Percentiles rank a stretch among this genome's conserved stretches.
phyloP scores from a whole-genome alignment of 2,329 filamentous ascomycete species.

The Lachnellula occidentalis region DNA sequence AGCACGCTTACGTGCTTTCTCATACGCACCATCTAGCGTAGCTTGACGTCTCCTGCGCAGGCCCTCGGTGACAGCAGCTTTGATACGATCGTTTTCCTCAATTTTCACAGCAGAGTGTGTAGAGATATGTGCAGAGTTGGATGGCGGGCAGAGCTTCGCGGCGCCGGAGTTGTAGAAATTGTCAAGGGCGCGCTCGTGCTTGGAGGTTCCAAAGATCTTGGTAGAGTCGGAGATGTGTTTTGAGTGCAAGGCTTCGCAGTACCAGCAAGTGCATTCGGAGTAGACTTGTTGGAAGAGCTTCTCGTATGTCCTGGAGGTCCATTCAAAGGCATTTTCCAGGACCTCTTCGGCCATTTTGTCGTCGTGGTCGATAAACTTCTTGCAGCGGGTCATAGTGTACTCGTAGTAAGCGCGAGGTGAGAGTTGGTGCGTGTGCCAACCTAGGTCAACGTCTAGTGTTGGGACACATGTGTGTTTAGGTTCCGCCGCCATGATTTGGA shows the following conservation, averaged over 20 bases:
- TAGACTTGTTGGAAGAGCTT: conserved; percentile 61
- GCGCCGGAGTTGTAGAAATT: conserved; percentile 44
- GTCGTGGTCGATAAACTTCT: conserved; percentile 70
- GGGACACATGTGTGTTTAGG: conserved; percentile 53
- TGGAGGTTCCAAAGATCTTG: conserved; percentile 41
- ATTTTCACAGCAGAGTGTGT: conserved; percentile 61
- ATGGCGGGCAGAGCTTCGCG: conserved; percentile 45
- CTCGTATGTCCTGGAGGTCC: conserved; percentile 67
- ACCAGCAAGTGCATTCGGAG: conserved; percentile 76
- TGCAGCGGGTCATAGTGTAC: conserved; percentile 44
- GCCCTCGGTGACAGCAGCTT: conserved; percentile 24
- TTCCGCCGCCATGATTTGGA: conserved; percentile 49
- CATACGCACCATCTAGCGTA: conserved; percentile 51
- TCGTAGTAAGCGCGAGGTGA: conserved; percentile 56
- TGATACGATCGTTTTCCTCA: conserved; percentile 12
- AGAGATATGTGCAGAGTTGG: conserved; percentile 64
- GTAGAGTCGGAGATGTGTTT: conserved; percentile 45
- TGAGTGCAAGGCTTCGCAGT: conserved; percentile 66
- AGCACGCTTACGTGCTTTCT: conserved; percentile 45
- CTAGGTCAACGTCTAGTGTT: conserved; percentile 69
- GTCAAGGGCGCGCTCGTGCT: conserved; percentile 42
- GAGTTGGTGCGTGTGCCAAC: conserved; percentile 76
- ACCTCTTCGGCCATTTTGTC: conserved; percentile 71
- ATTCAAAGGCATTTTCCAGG: conserved; percentile 62
- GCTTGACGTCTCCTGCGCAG: conserved; percentile 29